phyloP scores from a whole-genome alignment of 2,329 filamentous ascomycete species.

The Cladosporium cucumerinum region DNA sequence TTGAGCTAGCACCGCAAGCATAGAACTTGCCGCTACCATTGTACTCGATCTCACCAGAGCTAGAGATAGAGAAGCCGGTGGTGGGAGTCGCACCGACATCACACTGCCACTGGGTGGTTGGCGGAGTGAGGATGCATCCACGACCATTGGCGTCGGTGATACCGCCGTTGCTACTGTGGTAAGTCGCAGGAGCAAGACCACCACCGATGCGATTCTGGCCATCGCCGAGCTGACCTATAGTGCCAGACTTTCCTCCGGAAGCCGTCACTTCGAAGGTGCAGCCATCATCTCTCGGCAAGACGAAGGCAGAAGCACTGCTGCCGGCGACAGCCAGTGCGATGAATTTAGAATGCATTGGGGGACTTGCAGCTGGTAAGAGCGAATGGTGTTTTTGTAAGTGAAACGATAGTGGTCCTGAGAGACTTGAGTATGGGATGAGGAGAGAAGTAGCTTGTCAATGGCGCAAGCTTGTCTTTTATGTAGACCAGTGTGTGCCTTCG shows the following conservation, averaged over 20 bases:
- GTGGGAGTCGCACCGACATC: slow-evolving; percentile 52
- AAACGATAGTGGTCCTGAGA: background rate
- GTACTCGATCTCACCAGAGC: slow-evolving; percentile 52
- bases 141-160: slow-evolving; percentile 56
- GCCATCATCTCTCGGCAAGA: slow-evolving; percentile 17
- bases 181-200: slow-evolving; percentile 41
- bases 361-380: background rate
- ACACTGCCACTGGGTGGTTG: slow-evolving; percentile 60
- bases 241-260: slow-evolving; percentile 22
- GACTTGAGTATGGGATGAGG: background rate
- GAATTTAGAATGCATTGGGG: slow-evolving; percentile 4
- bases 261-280: slow-evolving; percentile 25
- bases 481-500: background rate
- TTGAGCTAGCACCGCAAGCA: slow-evolving; percentile 56
- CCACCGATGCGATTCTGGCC: slow-evolving; percentile 59
- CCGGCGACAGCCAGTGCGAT: slow-evolving; percentile 20
- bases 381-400: background rate
- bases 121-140: slow-evolving; percentile 62
- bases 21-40: slow-evolving; percentile 55
- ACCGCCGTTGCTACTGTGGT: slow-evolving; percentile 48
- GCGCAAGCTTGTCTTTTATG: background rate
- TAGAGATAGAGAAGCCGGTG: slow-evolving; percentile 53
- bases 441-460: background rate
- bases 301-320: slow-evolving; percentile 19
- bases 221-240: slow-evolving; percentile 24